Base-by-base conservation (phyloP, 1,139 yeast genomes). In the Zygotorulaspora mrakii region DNA sequence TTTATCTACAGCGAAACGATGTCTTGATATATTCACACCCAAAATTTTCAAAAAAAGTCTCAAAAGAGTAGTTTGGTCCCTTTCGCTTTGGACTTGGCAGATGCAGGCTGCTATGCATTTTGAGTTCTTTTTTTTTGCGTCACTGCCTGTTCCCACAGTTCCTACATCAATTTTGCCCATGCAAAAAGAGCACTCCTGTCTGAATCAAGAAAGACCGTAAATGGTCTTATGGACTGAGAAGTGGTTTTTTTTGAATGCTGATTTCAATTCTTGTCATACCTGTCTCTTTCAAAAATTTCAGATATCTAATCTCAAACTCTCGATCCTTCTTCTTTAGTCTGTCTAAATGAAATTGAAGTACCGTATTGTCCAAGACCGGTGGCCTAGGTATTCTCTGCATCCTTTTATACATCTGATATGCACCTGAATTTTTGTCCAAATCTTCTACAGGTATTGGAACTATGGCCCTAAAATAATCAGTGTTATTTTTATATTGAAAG, bases 311-410 rank as follows among this genome's bases (percentile, higher is more conserved):
- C n/a, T 12, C 30, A 12, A 20, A 31, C 8, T 21, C 18, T 13
- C 11, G n/a, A n/a, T 21, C 26, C 18, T 12, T 20, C 21, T 21
- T 23, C 12, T 21, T 36, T 11, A 39, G 28, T 18, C 42, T 25
- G 8, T 34, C 33, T 5, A 23, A 29, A 25, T 39, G 32, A 22
- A 31, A 39, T 17, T 26, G 33, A 22, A 29, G 17, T 7, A 31
- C 28, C 25, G 31, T 34, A 13, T 29, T 22, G 12, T 39, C 33
- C 16, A 27, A 28, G 24, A 31, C 22, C 10, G 43, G 38, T 9
- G 46, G 46, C 11, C 33, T 34, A 10, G 46, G 46, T 13, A 42
- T 33, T 3, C 34, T 37, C 27, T 22, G 39, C 31, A 42, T 35
- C 37, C 35, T 36, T n/a, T 27, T 18, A 31, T 42, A 33, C 46